Evolutionary conservation across 176 grass and related monocot species (phyloP).

Genomic region (Neostapfia colusana): DNA sequence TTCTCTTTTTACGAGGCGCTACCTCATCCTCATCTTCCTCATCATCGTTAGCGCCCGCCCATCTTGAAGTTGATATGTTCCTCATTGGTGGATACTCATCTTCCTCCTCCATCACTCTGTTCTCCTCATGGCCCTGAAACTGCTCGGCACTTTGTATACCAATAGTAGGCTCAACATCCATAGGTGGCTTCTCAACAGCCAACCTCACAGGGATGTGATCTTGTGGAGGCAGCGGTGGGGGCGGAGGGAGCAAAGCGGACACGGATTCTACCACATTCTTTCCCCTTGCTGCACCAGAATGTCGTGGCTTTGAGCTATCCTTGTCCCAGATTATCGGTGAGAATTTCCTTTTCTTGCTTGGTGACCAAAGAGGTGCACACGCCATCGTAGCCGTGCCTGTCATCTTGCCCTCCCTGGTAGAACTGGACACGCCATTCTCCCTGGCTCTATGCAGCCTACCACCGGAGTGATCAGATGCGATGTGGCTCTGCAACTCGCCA

Average conservation of each 20-base stretch:
- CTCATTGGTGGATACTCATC: conserved; percentile 55
- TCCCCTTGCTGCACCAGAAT: conserved; percentile 20
- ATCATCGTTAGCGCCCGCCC: conserved; percentile 69
- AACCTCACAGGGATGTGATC: conserved; percentile 28
- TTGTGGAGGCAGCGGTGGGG: conserved; percentile 44
- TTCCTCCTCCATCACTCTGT: conserved; percentile 53
- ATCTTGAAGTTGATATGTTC: conserved; percentile 88
- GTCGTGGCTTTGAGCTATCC: conserved; percentile 48
- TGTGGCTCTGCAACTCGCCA: conserved; percentile 73
- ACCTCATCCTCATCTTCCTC: conserved; percentile 38
- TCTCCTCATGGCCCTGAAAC: conserved; percentile 28
- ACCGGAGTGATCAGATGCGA: conserved; percentile 62
- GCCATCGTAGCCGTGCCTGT: background rate
- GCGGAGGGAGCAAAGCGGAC: conserved; percentile 50
- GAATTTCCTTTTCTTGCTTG: conserved; percentile 81
- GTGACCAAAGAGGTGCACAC: background rate
- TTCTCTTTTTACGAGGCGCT: conserved; percentile 50
- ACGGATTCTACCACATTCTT: conserved; percentile 32
- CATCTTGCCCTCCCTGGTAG: conserved; percentile 37
- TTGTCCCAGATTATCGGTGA: conserved; percentile 96
- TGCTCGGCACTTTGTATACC: conserved; percentile 31
- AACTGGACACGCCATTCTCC: conserved; percentile 47
- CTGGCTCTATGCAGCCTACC: conserved; percentile 39
- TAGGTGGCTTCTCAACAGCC: conserved; percentile 28
- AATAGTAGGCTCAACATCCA: conserved; percentile 48